Percentiles rank a stretch among this genome's conserved stretches.
phyloP scores from a whole-genome alignment of 768 basidiomycete genomes.

The Mycena sanguinolenta region DNA sequence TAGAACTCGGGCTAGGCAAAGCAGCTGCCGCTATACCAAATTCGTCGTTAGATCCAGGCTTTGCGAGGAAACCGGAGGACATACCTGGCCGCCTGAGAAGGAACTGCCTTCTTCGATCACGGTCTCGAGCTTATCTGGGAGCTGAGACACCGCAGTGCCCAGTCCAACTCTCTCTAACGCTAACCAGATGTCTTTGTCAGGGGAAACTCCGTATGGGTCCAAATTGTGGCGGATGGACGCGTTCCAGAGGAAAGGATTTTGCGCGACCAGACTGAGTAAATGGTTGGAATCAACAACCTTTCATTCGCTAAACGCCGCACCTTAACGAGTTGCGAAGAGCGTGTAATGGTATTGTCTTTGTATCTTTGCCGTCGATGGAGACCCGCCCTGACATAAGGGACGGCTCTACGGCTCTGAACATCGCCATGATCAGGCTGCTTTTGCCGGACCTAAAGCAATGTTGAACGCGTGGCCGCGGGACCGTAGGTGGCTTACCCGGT shows the following conservation, averaged over 20 bases:
- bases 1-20: constrained; percentile 27
- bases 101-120: constrained; percentile 3
- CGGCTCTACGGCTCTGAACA: background rate
- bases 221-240: too few relatives aligned
- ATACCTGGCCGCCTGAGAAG: background rate
- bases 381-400: background rate
- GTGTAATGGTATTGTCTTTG: background rate
- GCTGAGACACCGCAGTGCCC: background rate
- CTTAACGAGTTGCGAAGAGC: background rate
- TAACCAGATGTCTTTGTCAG: constrained; percentile 22
- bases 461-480: too few relatives aligned
- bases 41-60: too few relatives aligned
- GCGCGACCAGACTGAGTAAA: too few relatives aligned
- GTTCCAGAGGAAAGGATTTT: too few relatives aligned
- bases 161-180: constrained; percentile 23
- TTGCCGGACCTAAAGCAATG: background rate
- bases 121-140: constrained; percentile 31
- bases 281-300: background rate
- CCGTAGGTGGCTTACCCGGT: too few relatives aligned
- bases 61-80: background rate
- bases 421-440: background rate
- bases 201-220: background rate
- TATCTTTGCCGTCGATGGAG: background rate
- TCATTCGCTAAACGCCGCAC: too few relatives aligned
- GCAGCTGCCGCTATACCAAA: constrained; percentile 19